phyloP scores from a whole-genome alignment of 495 filamentous ascomycete species.

The Neohortaea acidophila region DNA sequence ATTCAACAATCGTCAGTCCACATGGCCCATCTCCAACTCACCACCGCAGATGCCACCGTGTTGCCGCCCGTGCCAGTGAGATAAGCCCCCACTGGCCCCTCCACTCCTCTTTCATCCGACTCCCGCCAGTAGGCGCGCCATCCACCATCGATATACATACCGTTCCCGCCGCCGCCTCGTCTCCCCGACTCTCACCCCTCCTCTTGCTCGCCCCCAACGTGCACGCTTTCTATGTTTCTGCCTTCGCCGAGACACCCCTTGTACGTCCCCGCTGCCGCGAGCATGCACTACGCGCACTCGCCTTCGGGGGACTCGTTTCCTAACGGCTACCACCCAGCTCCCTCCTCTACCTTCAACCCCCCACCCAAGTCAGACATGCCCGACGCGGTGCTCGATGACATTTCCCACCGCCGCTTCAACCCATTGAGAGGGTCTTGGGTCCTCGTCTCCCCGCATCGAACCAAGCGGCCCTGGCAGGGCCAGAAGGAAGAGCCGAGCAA shows the following conservation, averaged over 20 bases:
- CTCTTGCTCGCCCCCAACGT: slow-evolving; percentile 2
- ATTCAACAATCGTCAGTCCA: no score
- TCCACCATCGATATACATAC: no score
- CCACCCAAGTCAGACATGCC: slow-evolving; percentile 34
- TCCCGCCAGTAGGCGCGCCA: no score
- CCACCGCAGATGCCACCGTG: no score
- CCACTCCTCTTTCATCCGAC: no score
- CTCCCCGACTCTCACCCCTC: neutral
- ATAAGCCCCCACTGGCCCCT: no score
- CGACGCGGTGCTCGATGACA: slow-evolving; percentile 75
- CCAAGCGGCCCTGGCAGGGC: slow-evolving; percentile 97
- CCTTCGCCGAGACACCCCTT: slow-evolving; percentile 6
- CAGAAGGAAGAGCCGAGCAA: slow-evolving; percentile 74
- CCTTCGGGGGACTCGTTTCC: neutral
- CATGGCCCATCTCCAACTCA: no score
- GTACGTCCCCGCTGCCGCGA: no score
- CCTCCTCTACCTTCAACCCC: slow-evolving; percentile 2
- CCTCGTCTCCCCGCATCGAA: slow-evolving; percentile 86
- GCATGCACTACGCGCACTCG: neutral
- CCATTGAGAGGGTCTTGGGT: slow-evolving; percentile 79
- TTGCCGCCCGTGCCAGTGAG: no score
- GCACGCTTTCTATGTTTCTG: neutral
- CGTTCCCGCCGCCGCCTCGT: no score
- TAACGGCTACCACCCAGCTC: neutral
- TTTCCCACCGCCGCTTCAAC: slow-evolving; percentile 91